phyloP scores from a whole-genome alignment of 768 basidiomycete genomes.

The Hortiboletus campestris region DNA sequence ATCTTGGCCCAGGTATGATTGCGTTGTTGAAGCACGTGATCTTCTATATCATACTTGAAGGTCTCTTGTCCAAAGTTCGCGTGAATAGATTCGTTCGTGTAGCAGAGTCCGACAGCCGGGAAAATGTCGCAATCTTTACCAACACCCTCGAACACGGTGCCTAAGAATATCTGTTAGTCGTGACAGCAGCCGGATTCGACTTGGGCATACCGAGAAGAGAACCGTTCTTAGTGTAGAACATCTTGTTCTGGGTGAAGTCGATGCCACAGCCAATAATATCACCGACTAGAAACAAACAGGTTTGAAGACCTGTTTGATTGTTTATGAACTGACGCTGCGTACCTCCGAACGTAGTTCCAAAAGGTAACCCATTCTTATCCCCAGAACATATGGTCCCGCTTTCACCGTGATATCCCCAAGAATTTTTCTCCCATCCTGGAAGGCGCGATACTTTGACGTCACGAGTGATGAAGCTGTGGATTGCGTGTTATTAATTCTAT shows the following conservation, averaged over 20 bases:
- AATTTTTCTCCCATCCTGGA: constrained; percentile 82
- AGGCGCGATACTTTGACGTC: constrained; percentile 69
- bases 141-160: constrained; percentile 68
- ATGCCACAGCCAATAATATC: constrained; percentile 92
- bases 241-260: constrained; percentile 76
- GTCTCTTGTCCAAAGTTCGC: constrained; percentile 87
- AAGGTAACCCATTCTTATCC: constrained; percentile 67
- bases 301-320: neutral
- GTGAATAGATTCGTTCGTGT: constrained; percentile 70
- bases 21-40: constrained; percentile 72
- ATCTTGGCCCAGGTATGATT: constrained; percentile 67
- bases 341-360: constrained; percentile 83
- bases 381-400: constrained; percentile 78
- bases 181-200: constrained; percentile 1
- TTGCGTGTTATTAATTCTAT: constrained; percentile 11
- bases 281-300: constrained; percentile 49
- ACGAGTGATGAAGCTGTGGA: constrained; percentile 59
- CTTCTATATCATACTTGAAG: constrained; percentile 90
- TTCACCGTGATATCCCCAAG: constrained; percentile 94
- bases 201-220: constrained; percentile 52
- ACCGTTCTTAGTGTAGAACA: constrained; percentile 92
- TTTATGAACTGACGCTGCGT: constrained; percentile 28
- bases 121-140: constrained; percentile 67
- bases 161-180: constrained; percentile 35
- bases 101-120: constrained; percentile 87